Evolutionary conservation across 2,329 filamentous ascomycete genomes (phyloP).

Genomic region (Thelonectria discophora): DNA sequence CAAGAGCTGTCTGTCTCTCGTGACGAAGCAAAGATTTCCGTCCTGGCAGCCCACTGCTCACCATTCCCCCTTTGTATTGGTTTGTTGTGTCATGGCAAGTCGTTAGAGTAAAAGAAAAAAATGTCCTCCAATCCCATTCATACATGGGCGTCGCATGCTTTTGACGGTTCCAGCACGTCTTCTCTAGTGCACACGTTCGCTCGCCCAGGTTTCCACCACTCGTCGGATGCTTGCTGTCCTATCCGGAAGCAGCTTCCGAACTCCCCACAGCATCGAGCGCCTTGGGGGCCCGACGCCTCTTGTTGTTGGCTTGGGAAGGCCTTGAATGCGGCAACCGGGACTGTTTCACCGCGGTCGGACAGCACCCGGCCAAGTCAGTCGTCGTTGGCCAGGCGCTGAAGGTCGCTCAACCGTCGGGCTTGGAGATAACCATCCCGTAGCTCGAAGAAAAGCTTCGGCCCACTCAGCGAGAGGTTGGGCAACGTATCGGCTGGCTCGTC

Average conservation of each 20-base stretch:
- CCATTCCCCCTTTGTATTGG: conserved; percentile 19
- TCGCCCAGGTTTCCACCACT: background rate
- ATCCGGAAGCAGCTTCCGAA: background rate
- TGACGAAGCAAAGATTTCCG: conserved; percentile 11
- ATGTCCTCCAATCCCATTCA: conserved; percentile 19
- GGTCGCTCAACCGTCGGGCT: background rate
- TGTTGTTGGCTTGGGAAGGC: background rate
- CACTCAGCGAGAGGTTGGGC: conserved; percentile 7
- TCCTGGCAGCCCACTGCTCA: conserved; percentile 38
- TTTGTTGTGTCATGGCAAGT: conserved; percentile 33
- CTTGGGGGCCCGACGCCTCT: background rate
- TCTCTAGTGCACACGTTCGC: background rate
- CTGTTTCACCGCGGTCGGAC: conserved; percentile 22
- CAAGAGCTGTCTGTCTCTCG: conserved; percentile 3
- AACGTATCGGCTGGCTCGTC: conserved; percentile 9
- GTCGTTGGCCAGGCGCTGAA: conserved; percentile 2
- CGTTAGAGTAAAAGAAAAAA: conserved; percentile 22
- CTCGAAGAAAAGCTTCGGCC: background rate
- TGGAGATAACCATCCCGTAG: background rate
- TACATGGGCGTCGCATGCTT: conserved; percentile 24
- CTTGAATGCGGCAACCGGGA: conserved; percentile 8
- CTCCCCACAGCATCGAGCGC: background rate
- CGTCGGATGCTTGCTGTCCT: too few relatives aligned
- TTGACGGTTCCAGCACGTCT: conserved; percentile 11
- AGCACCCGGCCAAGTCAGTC: conserved; percentile 7